These are phyloP conservation scores for Myxozyma sirexii DNA, from an alignment of 805 yeast genomes.

Conservation along the genomic window DNA sequence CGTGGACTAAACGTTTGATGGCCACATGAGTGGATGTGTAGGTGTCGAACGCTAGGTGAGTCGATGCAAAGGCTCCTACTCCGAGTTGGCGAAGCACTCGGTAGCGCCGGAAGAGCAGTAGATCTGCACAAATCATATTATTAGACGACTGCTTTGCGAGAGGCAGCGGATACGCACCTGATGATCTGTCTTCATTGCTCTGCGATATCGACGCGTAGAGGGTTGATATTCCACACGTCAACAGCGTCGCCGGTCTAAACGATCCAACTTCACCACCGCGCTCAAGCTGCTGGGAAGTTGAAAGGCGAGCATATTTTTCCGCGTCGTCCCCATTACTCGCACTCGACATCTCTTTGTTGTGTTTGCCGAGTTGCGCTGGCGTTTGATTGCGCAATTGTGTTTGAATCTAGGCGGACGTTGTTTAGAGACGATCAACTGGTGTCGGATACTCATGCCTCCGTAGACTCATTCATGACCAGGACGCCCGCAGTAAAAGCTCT, in stretches of 20 bases:
- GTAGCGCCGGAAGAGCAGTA: slow-evolving; percentile 8
- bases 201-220: background rate
- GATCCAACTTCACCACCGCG: background rate
- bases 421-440: too few species aligned
- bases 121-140: background rate
- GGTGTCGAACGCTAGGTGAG: slow-evolving; percentile 21
- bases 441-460: too few species aligned
- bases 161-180: background rate
- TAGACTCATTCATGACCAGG: too few species aligned
- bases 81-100: slow-evolving; percentile 14
- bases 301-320: too few species aligned
- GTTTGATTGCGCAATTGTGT: too few species aligned
- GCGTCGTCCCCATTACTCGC: too few species aligned
- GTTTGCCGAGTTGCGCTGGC: too few species aligned
- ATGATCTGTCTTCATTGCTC: background rate
- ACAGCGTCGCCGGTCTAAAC: background rate
- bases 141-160: background rate
- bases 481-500: too few species aligned
- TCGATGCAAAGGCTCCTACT: slow-evolving; percentile 29
- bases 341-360: too few species aligned
- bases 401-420: too few species aligned
- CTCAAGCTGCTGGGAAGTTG: background rate
- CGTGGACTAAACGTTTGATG: slow-evolving; percentile 15
- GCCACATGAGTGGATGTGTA: slow-evolving; percentile 21
- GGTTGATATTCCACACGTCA: slow-evolving; percentile 2